Base-by-base conservation (phyloP, 2,329 filamentous ascomycete genomes). In the Fusarium virguliforme region DNA sequence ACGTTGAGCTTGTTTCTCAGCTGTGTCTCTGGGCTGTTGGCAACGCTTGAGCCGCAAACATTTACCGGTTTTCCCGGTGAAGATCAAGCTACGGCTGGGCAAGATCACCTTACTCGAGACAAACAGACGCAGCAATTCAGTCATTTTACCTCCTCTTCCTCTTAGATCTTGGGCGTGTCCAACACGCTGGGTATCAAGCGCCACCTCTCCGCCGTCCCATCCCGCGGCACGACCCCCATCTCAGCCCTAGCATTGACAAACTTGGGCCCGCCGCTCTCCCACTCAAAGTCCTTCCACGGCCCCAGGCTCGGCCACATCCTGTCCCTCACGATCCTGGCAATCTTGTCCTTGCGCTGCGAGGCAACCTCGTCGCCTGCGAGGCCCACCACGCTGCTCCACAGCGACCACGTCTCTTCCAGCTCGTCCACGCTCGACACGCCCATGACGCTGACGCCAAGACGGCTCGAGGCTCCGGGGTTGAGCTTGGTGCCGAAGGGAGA, bases 351-450 rank as follows among this genome's bases (percentile, higher is more conserved):
- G 6, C 76, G 74, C 37, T 76, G 73, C 30, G 40, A 48, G 2
- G 72, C 75, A 35, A 82, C 76, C 1, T 79, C 76, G 24, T 86
- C 77, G 1, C 81, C 82, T 59, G 84, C 82, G 12, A 87, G 74
- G 0, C 77, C 78, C 4, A 79, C 72, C 12, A 88, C 85, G 60
- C 85, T 87, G 65, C 84, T 82, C 86, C 89, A 91, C 22, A 90
- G 83, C 2, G 81, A 79, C 75, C 87, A 85, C 6, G 89, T 90
- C 79, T 91, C 86, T 65, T 91, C 88, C 3, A 93, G 82, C 77
- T 94, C 91, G 2, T 81, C 81, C 1, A 91, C 81, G 26, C 84
- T 88, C 18, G 89, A 88, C 2, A 92, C 89, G 0, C 91, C 91
- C 82, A 92, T 90, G 46, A 93, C 90, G 62, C 83, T 88, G 22